phyloP scores from a whole-genome alignment of 768 basidiomycete genomes.

The Leucosporidium creatinivorum region DNA sequence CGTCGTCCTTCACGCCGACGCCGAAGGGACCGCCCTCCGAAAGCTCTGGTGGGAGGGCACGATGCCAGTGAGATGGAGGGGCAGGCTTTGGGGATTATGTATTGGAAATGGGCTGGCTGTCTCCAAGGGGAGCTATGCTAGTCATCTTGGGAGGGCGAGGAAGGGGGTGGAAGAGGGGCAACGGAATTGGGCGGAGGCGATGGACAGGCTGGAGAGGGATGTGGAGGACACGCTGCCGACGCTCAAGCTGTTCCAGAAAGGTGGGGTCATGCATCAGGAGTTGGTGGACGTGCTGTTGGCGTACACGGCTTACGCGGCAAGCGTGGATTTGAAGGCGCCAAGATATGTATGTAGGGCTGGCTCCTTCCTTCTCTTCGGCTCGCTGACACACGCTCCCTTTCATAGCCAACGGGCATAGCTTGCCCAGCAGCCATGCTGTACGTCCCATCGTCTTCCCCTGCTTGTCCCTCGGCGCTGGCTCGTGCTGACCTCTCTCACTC shows the following conservation, averaged over 20 bases:
- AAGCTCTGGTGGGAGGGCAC: conserved; percentile 76
- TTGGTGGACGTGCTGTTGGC: conserved; percentile 76
- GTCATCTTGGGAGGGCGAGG: conserved; percentile 47
- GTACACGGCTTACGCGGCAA: conserved; percentile 67
- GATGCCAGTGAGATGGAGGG: conserved; percentile 72
- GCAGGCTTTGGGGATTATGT: conserved; percentile 74
- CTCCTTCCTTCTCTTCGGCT: neutral
- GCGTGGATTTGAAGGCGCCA: conserved; percentile 59
- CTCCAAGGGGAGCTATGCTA: conserved; percentile 57
- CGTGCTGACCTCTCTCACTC: no score
- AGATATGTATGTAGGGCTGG: conserved; percentile 52
- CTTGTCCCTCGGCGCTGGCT: no score
- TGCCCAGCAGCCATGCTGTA: conserved; percentile 68
- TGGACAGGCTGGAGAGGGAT: conserved; percentile 65
- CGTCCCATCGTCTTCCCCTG: no score
- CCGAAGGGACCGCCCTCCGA: conserved; percentile 4
- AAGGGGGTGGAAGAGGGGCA: conserved; percentile 56
- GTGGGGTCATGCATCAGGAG: conserved; percentile 72
- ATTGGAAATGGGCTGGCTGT: conserved; percentile 74
- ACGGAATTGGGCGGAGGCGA: conserved; percentile 52
- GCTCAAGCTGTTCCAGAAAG: conserved; percentile 69
- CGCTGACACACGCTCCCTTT: neutral
- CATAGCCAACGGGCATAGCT: conserved; percentile 36
- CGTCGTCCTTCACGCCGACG: conserved; percentile 46
- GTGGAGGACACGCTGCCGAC: conserved; percentile 63